Conservation (phyloP, 2,329 filamentous ascomycete genomes). For the Fusarium sp. region DNA sequence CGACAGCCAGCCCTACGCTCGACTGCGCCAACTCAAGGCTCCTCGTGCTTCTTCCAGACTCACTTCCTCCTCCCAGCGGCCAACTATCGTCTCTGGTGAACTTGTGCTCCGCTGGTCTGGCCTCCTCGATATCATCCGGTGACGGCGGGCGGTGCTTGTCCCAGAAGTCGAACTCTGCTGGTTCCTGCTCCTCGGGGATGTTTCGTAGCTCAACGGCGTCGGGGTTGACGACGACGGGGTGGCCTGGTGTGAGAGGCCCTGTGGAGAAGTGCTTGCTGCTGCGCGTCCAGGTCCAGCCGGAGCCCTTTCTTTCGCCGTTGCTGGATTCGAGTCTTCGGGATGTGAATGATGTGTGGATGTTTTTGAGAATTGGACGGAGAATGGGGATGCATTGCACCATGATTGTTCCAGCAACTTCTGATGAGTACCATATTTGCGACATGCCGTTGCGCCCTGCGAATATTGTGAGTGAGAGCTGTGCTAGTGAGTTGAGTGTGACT, state of each 20-base stretch:
- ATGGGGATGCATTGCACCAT: constrained; percentile 68
- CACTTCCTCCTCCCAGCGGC: constrained; percentile 29
- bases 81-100: constrained; percentile 35
- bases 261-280: constrained; percentile 43
- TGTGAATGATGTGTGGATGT: constrained; percentile 45
- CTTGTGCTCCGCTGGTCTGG: background rate
- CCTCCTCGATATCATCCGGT: constrained; percentile 15
- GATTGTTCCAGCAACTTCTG: constrained; percentile 66
- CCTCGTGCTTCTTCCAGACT: constrained; percentile 32
- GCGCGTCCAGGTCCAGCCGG: constrained; percentile 40
- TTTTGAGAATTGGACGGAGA: constrained; percentile 60
- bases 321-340: constrained; percentile 42
- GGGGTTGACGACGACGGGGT: background rate
- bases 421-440: constrained; percentile 57
- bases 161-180: constrained; percentile 36
- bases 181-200: constrained; percentile 41
- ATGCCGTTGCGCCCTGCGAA: constrained; percentile 47
- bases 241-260: constrained; percentile 13
- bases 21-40: constrained; percentile 42
- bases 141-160: constrained; percentile 16
- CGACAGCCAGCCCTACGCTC: constrained; percentile 41
- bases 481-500: background rate
- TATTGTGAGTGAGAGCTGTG: background rate
- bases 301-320: constrained; percentile 32
- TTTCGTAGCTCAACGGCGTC: constrained; percentile 40